Base-by-base conservation (phyloP, 306 rosid species). In the Lotus japonicus region DNA sequence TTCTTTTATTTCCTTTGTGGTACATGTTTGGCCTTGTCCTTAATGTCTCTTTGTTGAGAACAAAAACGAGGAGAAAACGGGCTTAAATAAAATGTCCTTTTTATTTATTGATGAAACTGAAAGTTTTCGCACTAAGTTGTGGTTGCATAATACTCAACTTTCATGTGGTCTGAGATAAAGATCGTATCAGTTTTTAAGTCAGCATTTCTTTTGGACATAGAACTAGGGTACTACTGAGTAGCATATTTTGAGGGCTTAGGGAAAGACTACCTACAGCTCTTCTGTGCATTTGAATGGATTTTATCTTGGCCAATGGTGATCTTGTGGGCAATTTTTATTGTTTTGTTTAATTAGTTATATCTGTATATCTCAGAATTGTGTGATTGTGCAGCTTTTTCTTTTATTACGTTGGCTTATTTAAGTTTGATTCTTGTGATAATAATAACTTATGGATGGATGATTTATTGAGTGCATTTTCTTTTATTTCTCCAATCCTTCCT, bases 161-260 rank as follows among this genome's bases (percentile, higher is more conserved):
- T 77, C 71, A 5, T 71, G 35, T 23, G 57, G 39, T 58, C 77
- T 46, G 28, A 65, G 21, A 65, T 56, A 49, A 48, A 49, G 55
- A 49, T 49, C 19, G 2, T 16, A 38, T 18, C 17, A 38, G 9
- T 11, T 38, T 36, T 18, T 4, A 31, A 21, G 23, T 7, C 18
- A 31, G 31, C 2, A 11, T 21, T 1, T 3, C 1, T 31, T n/a
- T n/a, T n/a, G n/a, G n/a, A n/a, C n/a, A n/a, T n/a, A n/a, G n/a
- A n/a, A n/a, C n/a, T n/a, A n/a, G n/a, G n/a, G n/a, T n/a, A n/a
- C n/a, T n/a, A n/a, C n/a, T n/a, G n/a, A n/a, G n/a, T n/a, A n/a
- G n/a, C n/a, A n/a, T n/a, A n/a, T n/a, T n/a, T n/a, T n/a, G n/a
- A n/a, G n/a, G n/a, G n/a, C n/a, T n/a, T n/a, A n/a, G n/a, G n/a